Conservation (phyloP, 768 basidiomycete species). For the Calocera viscosa region DNA sequence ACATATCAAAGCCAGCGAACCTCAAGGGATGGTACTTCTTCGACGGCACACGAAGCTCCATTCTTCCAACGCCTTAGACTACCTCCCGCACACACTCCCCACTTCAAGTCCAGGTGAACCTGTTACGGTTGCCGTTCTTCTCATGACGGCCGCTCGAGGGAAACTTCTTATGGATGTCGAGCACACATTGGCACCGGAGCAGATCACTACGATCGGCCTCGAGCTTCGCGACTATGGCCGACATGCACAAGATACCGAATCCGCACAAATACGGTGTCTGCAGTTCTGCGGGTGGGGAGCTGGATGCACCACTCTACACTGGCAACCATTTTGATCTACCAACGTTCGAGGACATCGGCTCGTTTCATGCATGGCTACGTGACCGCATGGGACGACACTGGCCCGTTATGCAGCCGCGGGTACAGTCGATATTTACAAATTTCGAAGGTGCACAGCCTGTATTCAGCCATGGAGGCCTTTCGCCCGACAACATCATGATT, state of each 20-base stretch:
- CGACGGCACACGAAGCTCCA: background rate
- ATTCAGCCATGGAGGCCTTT: no score
- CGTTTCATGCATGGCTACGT: background rate
- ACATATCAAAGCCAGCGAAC: background rate
- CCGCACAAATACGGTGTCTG: background rate
- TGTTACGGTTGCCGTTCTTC: background rate
- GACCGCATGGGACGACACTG: background rate
- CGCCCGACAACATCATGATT: no score
- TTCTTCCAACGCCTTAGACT: background rate
- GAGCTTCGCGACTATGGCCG: background rate
- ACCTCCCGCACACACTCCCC: background rate
- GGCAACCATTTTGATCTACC: background rate
- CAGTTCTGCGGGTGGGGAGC: background rate
- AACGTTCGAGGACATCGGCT: background rate
- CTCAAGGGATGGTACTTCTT: background rate
- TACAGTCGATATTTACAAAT: background rate
- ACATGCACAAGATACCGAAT: background rate
- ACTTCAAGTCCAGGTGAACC: no score
- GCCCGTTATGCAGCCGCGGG: background rate
- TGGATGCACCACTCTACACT: background rate
- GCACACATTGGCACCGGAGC: background rate
- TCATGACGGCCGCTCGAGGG: background rate
- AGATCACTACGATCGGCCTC: background rate
- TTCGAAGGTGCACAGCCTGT: background rate
- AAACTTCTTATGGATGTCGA: background rate